A percentile compares a stretch with the other conserved stretches of the same genome.
Evolutionary conservation across 305 asterid genomes (phyloP).

Genomic region (Solanum aculeatissimum): DNA sequence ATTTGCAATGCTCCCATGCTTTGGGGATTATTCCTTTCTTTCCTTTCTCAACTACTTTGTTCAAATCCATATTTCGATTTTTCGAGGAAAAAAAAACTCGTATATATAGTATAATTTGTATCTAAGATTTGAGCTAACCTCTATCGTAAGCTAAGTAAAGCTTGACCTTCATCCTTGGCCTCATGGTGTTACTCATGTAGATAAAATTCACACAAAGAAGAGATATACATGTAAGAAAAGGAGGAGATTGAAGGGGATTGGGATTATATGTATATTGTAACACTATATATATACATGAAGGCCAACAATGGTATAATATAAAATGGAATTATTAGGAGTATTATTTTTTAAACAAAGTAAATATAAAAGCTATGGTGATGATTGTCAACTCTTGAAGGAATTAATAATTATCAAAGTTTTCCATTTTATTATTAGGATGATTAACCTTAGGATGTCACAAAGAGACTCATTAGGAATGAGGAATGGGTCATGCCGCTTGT

Average conservation of each 20-base stretch:
- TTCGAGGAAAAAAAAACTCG: neutral
- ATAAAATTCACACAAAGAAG: neutral
- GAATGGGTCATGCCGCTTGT: neutral
- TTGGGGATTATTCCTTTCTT: slow-evolving; percentile 39
- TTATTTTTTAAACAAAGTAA: neutral
- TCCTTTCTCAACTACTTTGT: neutral
- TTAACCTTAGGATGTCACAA: neutral
- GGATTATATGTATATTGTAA: neutral
- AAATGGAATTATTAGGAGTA: neutral
- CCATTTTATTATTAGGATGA: neutral
- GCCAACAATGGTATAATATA: neutral
- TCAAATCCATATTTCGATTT: slow-evolving; percentile 13
- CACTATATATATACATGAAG: neutral
- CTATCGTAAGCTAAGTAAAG: slow-evolving; percentile 44
- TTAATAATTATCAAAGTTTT: neutral
- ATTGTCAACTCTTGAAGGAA: neutral
- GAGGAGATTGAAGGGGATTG: neutral
- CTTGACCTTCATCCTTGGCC: slow-evolving; percentile 42
- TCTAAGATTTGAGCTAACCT: slow-evolving; percentile 16
- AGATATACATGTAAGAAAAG: neutral
- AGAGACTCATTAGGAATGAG: neutral
- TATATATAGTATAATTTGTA: neutral
- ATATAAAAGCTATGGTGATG: neutral
- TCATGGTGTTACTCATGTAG: slow-evolving; percentile 41
- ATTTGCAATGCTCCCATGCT: slow-evolving; percentile 48